These are phyloP conservation scores for Naganishia randhawae DNA, from an alignment of 768 basidiomycete species.

Conservation along the genomic window DNA sequence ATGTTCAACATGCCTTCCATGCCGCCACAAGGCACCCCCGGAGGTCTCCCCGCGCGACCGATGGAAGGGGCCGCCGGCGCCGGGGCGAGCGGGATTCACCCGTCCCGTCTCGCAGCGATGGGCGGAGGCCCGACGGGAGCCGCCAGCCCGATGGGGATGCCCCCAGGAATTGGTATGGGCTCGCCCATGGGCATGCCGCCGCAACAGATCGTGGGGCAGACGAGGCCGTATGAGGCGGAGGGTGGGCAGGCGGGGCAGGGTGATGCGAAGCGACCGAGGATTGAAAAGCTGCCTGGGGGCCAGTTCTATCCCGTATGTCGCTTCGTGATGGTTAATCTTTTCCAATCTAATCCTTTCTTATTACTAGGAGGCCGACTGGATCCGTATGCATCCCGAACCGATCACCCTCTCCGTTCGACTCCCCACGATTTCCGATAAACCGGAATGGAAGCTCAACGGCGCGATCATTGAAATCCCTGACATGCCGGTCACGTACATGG, in stretches of 20 bases:
- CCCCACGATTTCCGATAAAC: constrained; percentile 73
- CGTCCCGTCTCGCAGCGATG: constrained; percentile 63
- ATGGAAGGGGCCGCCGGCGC: constrained; percentile 27
- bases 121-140: constrained; percentile 55
- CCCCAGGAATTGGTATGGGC: background rate
- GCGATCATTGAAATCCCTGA: constrained; percentile 71
- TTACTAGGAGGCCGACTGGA: constrained; percentile 64
- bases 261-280: constrained; percentile 74
- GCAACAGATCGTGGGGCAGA: constrained; percentile 60
- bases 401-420: constrained; percentile 81
- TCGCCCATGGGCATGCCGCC: constrained; percentile 29
- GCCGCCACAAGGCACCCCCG: constrained; percentile 6
- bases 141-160: constrained; percentile 37
- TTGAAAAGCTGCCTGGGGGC: constrained; percentile 80
- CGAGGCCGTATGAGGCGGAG: constrained; percentile 59
- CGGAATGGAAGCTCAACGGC: constrained; percentile 91
- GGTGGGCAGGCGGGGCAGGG: constrained; percentile 67
- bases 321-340: constrained; percentile 3
- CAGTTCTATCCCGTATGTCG: constrained; percentile 65
- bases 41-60: constrained; percentile 25
- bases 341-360: background rate
- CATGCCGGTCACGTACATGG: constrained; percentile 74
- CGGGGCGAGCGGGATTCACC: constrained; percentile 63
- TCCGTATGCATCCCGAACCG: constrained; percentile 83
- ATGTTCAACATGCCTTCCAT: constrained; percentile 29